Evolutionary conservation across 179 eudicot genomes (phyloP).

Genomic region (Beta macrorhiza): DNA sequence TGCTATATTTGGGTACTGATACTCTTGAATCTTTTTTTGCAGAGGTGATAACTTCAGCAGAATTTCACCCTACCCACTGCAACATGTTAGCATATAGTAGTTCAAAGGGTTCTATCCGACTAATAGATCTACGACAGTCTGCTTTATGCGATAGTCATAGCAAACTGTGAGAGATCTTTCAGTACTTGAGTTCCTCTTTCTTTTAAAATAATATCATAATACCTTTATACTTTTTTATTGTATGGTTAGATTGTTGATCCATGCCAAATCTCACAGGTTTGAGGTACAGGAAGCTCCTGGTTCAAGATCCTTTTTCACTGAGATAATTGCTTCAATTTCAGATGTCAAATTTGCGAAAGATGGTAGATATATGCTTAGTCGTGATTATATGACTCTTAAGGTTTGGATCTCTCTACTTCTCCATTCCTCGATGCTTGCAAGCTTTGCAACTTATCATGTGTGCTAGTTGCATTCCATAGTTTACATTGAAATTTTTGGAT

Average conservation of each 20-base stretch:
- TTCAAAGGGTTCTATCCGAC: constrained; percentile 42
- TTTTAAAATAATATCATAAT: background rate
- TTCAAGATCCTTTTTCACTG: constrained; percentile 55
- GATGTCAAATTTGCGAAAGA: constrained; percentile 56
- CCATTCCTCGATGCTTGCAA: background rate
- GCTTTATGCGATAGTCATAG: constrained; percentile 36
- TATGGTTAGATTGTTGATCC: constrained; percentile 10
- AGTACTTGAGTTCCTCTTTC: background rate
- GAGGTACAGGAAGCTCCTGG: constrained; percentile 50
- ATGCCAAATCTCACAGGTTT: constrained; percentile 28
- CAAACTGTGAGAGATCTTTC: constrained; percentile 28
- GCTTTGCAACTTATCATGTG: background rate
- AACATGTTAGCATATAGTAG: constrained; percentile 43
- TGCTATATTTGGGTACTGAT: constrained; percentile 9
- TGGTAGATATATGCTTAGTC: constrained; percentile 57
- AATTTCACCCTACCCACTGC: constrained; percentile 44
- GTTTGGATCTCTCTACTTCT: constrained; percentile 23
- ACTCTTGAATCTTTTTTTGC: constrained; percentile 21
- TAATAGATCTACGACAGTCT: constrained; percentile 36
- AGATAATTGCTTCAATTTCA: constrained; percentile 60
- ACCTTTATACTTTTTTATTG: background rate
- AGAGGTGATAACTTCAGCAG: constrained; percentile 51
- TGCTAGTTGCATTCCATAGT: background rate
- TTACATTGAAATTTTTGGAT: background rate
- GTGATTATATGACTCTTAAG: constrained; percentile 56